Base-by-base conservation (phyloP, 306 rosid species). In the Alnus glutinosa region DNA sequence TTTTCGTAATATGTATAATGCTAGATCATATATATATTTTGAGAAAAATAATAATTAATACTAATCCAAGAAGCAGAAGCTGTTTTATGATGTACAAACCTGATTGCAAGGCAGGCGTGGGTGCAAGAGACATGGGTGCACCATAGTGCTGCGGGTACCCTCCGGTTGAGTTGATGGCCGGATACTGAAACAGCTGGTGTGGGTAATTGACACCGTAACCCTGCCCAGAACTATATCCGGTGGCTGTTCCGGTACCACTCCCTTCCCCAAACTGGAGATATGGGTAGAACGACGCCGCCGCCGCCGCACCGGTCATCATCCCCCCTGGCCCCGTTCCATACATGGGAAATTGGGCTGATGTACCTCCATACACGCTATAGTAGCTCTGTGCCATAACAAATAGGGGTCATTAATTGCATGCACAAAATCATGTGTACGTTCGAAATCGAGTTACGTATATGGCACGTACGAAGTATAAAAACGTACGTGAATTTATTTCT, bases 41-140 rank as follows among this genome's bases (percentile, higher is more conserved):
- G 36, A 10, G 55, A 13, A 59, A 81, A 55, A 4, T 2, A 7
- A 71, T 2, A 2, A 3, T 9, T 23, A 16, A 18, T n/a, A 55
- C 4, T 3, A 63, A n/a, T 59, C 37, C 5, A 4, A 67, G 42
- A 9, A 42, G 7, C 14, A 44, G 5, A 42, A 55, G 5, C 28
- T 30, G 55, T 64, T 0, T 1, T 57, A 50, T 52, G 72, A 66
- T 71, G 50, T 71, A 74, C 70, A 82, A 80, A 86, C 97, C 97
- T 89, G 98, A 91, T 87, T 89, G 96, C 89, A 94, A 77, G 39
- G 98, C 93, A n/a, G 98, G 98, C 2, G 98, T 83, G 48, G 97
- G 94, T 0, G 97, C 92, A 54, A 95, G 93, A 79, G 98, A 95
- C 85, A 95, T 90, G 15, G 98, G 93, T 4, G 98, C 85, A 77